phyloP scores from a whole-genome alignment of 805 yeast genomes.

The Debaryomyces prosopidis region DNA sequence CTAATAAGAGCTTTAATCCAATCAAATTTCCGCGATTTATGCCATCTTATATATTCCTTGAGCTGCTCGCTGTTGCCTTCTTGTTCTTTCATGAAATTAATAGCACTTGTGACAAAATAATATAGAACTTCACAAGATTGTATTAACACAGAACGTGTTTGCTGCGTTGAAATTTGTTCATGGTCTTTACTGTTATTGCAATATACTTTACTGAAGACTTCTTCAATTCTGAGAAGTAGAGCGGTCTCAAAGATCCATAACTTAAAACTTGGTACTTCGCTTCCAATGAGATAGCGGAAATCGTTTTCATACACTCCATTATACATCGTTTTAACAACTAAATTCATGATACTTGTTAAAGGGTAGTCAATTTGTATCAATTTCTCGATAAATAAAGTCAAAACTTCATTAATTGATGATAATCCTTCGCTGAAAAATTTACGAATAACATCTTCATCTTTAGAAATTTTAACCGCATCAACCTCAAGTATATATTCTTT shows the following conservation, averaged over 20 bases:
- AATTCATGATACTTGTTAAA: constrained; percentile 13
- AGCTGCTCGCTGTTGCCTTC: constrained; percentile 24
- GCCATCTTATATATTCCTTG: constrained; percentile 34
- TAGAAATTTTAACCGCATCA: constrained; percentile 1
- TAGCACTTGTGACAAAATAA: constrained; percentile 35
- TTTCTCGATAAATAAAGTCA: constrained; percentile 26
- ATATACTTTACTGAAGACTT: constrained; percentile 33
- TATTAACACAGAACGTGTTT: constrained; percentile 19
- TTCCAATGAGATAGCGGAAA: constrained; percentile 29
- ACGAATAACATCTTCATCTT: constrained; percentile 21
- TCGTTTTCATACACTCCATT: constrained; percentile 42
- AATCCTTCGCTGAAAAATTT: constrained; percentile 26
- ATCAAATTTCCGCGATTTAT: constrained; percentile 23
- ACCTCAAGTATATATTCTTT: constrained; percentile 4
- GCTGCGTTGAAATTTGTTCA: constrained; percentile 14
- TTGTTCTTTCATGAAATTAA: constrained; percentile 29
- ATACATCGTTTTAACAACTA: constrained; percentile 28
- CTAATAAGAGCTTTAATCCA: constrained; percentile 66
- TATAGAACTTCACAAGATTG: constrained; percentile 32
- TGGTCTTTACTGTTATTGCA: constrained; percentile 7
- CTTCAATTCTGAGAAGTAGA: constrained; percentile 40
- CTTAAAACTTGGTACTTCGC: constrained; percentile 24
- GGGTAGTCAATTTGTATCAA: constrained; percentile 18
- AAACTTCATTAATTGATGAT: constrained; percentile 23
- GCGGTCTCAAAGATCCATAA: constrained; percentile 53